Evolutionary conservation across 345 rosid species (phyloP).

Genomic region (Eucalyptus tenuipes): DNA sequence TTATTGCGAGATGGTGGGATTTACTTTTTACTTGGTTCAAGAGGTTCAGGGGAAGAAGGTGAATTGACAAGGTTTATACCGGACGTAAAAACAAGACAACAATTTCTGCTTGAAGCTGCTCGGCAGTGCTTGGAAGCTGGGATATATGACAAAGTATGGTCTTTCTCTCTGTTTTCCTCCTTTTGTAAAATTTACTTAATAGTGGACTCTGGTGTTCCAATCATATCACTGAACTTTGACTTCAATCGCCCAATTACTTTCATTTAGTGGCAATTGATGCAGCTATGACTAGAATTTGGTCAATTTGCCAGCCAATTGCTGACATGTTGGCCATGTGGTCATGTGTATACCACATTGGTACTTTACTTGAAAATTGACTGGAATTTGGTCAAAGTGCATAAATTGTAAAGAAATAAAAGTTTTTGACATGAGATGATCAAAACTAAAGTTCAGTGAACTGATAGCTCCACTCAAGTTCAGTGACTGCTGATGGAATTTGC

Average conservation of each 20-base stretch:
- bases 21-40: constrained; percentile 67
- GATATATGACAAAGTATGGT: constrained; percentile 75
- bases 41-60: constrained; percentile 92
- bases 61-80: constrained; percentile 61
- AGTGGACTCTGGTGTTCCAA: background rate
- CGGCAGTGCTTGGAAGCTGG: constrained; percentile 82
- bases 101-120: constrained; percentile 87
- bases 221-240: background rate
- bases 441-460: background rate
- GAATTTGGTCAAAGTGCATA: background rate
- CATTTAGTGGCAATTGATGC: background rate
- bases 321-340: background rate
- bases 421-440: background rate
- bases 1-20: constrained; percentile 85
- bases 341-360: background rate
- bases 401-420: background rate
- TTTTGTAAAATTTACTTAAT: background rate
- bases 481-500: background rate
- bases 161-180: background rate
- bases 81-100: constrained; percentile 55
- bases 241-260: background rate
- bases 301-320: background rate
- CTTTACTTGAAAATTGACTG: background rate
- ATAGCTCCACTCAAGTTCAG: background rate
- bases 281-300: background rate